Conservation (phyloP, 1,139 yeast species). For the Blastobotrys ciferrii region DNA sequence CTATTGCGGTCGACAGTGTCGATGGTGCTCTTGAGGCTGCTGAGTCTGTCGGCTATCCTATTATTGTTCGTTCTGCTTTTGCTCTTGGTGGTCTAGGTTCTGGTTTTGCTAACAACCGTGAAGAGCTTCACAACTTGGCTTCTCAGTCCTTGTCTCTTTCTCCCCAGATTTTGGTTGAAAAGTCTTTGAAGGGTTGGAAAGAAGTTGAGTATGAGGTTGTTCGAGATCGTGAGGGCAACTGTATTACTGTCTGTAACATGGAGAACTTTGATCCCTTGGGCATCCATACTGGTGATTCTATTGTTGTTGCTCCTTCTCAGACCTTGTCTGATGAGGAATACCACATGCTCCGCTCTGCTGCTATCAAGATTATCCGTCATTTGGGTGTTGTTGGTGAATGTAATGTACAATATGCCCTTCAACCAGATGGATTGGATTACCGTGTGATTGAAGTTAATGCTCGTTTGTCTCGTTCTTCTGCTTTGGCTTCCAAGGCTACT, state of each 20-base stretch:
- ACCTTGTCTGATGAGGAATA: conserved; percentile 96
- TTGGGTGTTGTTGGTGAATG: conserved; percentile 99
- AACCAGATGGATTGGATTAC: conserved; percentile 91
- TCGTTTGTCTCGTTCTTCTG: conserved; percentile 95
- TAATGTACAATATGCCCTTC: conserved; percentile 95
- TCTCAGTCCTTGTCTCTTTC: conserved; percentile 86
- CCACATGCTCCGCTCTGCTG: conserved; percentile 97
- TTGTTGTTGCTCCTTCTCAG: conserved; percentile 98
- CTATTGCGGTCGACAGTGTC: conserved; percentile 89
- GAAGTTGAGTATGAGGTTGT: conserved; percentile 99
- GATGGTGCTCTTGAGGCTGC: conserved; percentile 94
- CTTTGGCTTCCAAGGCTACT: conserved; percentile 97
- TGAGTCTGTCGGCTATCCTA: conserved; percentile 83
- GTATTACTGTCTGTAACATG: conserved; percentile 99
- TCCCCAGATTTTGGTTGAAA: conserved; percentile 94
- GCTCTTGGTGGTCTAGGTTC: conserved; percentile 98
- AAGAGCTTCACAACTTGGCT: conserved; percentile 81
- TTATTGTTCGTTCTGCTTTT: conserved; percentile 95
- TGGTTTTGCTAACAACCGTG: conserved; percentile 84
- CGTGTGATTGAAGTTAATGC: conserved; percentile 98
- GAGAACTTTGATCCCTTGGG: conserved; percentile 99
- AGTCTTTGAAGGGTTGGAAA: conserved; percentile 97
- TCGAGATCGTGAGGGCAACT: conserved; percentile 92
- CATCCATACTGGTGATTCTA: conserved; percentile 98
- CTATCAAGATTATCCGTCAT: conserved; percentile 95